A percentile compares a stretch with the other conserved stretches of the same genome.
These are phyloP conservation scores for Colletotrichum liaoningense DNA, from an alignment of 2,329 filamentous ascomycete species.

Conservation along the genomic window DNA sequence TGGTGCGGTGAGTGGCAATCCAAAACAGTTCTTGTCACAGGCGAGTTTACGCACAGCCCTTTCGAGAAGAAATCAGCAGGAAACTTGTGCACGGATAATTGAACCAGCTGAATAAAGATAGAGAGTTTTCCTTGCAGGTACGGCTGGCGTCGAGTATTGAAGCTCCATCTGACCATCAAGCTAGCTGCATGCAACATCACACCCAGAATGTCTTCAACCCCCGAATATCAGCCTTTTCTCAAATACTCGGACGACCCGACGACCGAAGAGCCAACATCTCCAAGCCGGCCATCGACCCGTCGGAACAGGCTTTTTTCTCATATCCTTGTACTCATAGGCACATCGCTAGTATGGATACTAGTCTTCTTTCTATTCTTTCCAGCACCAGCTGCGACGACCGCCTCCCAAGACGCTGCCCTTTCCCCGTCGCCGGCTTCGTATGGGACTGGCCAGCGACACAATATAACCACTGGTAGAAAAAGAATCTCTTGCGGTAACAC, in stretches of 20 bases:
- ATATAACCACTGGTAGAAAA: conserved; percentile 36
- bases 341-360: conserved; percentile 39
- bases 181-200: conserved; percentile 15
- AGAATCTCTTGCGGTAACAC: conserved; percentile 39
- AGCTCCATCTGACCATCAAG: conserved; percentile 6
- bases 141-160: rapidly evolving
- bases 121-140: background rate
- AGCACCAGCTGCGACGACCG: background rate
- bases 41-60: conserved; percentile 1
- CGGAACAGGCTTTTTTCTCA: conserved; percentile 33
- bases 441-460: conserved; percentile 24
- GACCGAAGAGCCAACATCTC: conserved; percentile 28
- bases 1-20: background rate
- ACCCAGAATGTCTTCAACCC: conserved; percentile 31
- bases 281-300: conserved; percentile 1
- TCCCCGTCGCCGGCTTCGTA: background rate
- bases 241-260: conserved; percentile 36
- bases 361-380: conserved; percentile 34
- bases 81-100: background rate
- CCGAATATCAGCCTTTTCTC: conserved; percentile 37
- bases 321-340: conserved; percentile 36
- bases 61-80: background rate
- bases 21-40: conserved; percentile 26
- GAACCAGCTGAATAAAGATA: conserved; percentile 14
- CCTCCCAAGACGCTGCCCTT: background rate